A percentile compares a stretch with the other conserved stretches of the same genome.
These are phyloP conservation scores for Candida pini DNA, from an alignment of 805 yeast genomes.

Conservation along the genomic window DNA sequence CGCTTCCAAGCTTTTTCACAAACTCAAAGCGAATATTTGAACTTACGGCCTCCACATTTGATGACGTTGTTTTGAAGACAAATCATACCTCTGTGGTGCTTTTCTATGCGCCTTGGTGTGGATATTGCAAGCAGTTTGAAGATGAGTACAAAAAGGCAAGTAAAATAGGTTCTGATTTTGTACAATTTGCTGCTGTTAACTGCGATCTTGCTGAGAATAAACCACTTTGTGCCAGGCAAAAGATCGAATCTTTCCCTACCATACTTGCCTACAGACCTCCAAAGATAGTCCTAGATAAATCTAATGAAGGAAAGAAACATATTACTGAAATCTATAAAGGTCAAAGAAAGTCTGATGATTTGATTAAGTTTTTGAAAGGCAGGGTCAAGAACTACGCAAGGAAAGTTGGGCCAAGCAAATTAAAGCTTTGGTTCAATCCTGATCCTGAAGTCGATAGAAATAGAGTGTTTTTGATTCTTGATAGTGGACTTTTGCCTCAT, in stretches of 20 bases:
- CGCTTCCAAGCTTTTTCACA: conserved; percentile 17
- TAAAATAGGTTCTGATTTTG: conserved; percentile 46
- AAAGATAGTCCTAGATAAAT: conserved; percentile 32
- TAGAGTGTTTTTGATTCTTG: conserved; percentile 49
- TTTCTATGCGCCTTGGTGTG: conserved; percentile 98
- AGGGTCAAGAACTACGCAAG: conserved; percentile 64
- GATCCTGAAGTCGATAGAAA: conserved; percentile 19
- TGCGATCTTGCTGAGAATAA: conserved; percentile 72
- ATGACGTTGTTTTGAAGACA: conserved; percentile 57
- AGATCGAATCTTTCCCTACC: conserved; percentile 80
- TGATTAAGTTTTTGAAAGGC: conserved; percentile 48
- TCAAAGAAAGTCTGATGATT: conserved; percentile 48
- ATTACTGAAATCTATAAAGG: conserved; percentile 57
- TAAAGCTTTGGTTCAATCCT: conserved; percentile 25
- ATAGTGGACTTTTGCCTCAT: conserved; percentile 44
- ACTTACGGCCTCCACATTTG: conserved; percentile 40
- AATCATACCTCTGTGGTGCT: conserved; percentile 80
- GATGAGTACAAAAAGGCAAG: conserved; percentile 64
- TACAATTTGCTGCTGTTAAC: conserved; percentile 75
- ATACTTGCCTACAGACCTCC: conserved; percentile 80
- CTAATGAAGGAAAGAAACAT: conserved; percentile 30
- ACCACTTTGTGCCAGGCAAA: conserved; percentile 59
- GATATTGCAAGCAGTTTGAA: conserved; percentile 74
- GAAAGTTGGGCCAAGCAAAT: conserved; percentile 34
- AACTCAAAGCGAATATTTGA: conserved; percentile 22